phyloP scores from a whole-genome alignment of 2,329 filamentous ascomycete genomes.

The Microdochium bolleyi region DNA sequence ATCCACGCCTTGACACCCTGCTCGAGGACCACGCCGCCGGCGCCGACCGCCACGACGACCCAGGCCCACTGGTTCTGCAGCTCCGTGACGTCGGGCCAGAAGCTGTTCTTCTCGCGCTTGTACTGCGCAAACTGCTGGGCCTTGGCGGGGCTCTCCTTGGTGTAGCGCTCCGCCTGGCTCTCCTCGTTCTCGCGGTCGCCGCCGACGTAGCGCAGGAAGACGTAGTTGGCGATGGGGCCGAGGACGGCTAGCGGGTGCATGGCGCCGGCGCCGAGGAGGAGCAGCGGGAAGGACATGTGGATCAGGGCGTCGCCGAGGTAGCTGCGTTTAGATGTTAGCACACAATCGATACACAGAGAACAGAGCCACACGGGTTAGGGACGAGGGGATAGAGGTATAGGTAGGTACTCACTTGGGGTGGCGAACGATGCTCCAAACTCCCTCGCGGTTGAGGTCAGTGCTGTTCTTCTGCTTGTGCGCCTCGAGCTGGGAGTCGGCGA shows the following conservation, averaged over 20 bases:
- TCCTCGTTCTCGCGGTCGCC: conserved; percentile 48
- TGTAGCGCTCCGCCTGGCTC: conserved; percentile 43
- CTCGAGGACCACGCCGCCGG: conserved; percentile 38
- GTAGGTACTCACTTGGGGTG: conserved; percentile 50
- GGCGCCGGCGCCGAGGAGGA: conserved; percentile 45
- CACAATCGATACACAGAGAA: too few relatives aligned
- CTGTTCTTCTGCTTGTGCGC: conserved; percentile 34
- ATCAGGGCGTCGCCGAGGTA: conserved; percentile 54
- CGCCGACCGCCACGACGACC: conserved; percentile 40
- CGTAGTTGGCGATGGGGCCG: conserved; percentile 49
- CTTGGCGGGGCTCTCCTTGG: conserved; percentile 39
- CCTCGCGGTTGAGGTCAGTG: conserved; percentile 37
- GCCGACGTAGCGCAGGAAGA: conserved; percentile 47
- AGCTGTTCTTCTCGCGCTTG: conserved; percentile 46
- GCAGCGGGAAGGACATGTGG: conserved; percentile 50
- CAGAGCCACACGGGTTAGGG: conserved; percentile 2
- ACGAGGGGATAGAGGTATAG: background rate
- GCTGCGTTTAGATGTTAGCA: conserved; percentile 24
- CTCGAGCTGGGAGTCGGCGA: conserved; percentile 50
- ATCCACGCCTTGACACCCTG: conserved; percentile 6
- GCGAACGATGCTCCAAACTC: conserved; percentile 53
- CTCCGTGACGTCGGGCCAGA: conserved; percentile 47
- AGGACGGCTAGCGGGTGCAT: conserved; percentile 46
- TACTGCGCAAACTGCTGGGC: conserved; percentile 43
- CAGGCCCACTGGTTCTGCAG: conserved; percentile 48